Base-by-base conservation (phyloP, 2,329 filamentous ascomycete species). In the Lithohypha guttulata region DNA sequence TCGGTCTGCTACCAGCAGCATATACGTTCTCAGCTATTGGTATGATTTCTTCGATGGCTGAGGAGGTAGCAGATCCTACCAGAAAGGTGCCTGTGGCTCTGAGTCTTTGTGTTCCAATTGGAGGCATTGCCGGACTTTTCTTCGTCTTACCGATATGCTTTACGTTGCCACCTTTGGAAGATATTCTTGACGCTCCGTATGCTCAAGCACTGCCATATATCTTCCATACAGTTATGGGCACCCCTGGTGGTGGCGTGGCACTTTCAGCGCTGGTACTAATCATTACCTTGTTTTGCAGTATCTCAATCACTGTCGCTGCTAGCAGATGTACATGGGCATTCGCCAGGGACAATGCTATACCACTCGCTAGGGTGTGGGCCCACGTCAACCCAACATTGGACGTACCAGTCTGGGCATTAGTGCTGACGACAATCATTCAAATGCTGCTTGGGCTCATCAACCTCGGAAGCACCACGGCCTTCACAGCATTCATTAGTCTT, bases 11-110 rank as follows among this genome's bases (percentile, higher is more conserved):
- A 2, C 75, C 73, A 2, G 64, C 70, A 0, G 71, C 71, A 6
- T 76, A 75, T 48, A 70, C 66, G 45, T 75, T 76, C 49, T 69
- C 68, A 1, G 74, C 73, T 2, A 63, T 78, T 17, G 75, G 74
- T 2, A 77, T 78, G 74, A 70, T 77, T 39, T 66, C 70, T 0
- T 69, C 69, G 6, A 78, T 77, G 74, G 72, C 72, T 1, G 73
- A 78, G 56, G 73, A 77, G 54, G 72, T 69, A 25, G 54, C 61
- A 6, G 62, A 73, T 35, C 70, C 74, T 2, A 62, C 68, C 3
- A 44, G 68, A 15, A 70, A 70, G 48, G 57, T 75, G 0, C 70
- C 71, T 0, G 66, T 60, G 22, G 71, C 71, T 7, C 63, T 75
- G 36, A 60, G 65, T 6, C 59, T 71, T 2, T 68, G 64, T 39